phyloP scores from a whole-genome alignment of 768 basidiomycete species.

The Pulveroboletus sp. region DNA sequence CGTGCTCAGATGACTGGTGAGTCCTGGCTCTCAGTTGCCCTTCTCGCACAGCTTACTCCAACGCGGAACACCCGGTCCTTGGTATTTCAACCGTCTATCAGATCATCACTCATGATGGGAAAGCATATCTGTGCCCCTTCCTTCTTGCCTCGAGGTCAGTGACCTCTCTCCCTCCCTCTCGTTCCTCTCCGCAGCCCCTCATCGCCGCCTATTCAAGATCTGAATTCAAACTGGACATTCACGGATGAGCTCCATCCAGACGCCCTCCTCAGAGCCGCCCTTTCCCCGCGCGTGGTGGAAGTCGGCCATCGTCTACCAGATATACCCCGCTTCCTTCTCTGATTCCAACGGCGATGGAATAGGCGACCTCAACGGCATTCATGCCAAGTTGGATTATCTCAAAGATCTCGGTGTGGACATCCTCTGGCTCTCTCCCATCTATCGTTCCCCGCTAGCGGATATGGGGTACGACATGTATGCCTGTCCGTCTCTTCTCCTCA shows the following conservation, averaged over 20 bases:
- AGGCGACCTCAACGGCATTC: constrained; percentile 67
- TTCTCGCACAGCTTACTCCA: constrained; percentile 3
- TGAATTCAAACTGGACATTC: not conserved
- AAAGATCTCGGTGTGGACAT: constrained; percentile 62
- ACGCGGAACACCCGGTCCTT: not conserved
- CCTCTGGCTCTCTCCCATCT: constrained; percentile 61
- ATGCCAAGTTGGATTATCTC: constrained; percentile 61
- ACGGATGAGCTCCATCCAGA: constrained; percentile 2
- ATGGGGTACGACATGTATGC: constrained; percentile 71
- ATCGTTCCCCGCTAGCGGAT: constrained; percentile 60
- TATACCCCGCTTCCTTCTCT: constrained; percentile 66
- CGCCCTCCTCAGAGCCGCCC: constrained; percentile 11
- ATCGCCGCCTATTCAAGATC: constrained; percentile 3
- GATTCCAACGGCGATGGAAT: constrained; percentile 70
- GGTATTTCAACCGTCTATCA: constrained; percentile 8
- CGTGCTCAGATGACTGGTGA: not conserved
- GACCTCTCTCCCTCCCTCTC: not conserved
- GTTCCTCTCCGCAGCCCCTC: constrained; percentile 14
- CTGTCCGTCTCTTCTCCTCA: not conserved
- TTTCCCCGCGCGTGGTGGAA: constrained; percentile 51
- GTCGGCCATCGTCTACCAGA: constrained; percentile 56
- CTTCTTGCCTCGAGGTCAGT: constrained; percentile 17
- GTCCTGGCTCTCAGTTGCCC: not conserved
- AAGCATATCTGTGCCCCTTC: constrained; percentile 7
- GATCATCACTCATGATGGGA: constrained; percentile 8